Base-by-base conservation (phyloP, 176 grass and related monocot species). In the Oryza punctata region DNA sequence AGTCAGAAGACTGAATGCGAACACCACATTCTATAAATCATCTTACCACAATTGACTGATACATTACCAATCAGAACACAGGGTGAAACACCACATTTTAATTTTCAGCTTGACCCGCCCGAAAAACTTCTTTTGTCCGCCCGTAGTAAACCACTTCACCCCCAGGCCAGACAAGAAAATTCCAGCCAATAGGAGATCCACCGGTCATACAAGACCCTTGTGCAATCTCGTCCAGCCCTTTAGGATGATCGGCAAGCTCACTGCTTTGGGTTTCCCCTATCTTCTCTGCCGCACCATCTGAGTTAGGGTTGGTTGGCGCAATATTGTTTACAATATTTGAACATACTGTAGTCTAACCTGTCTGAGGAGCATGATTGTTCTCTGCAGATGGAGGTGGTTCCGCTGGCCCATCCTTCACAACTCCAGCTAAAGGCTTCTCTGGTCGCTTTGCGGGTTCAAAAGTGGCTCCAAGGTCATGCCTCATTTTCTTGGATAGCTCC, bases 401-500 rank as follows among this genome's bases (percentile, higher is more conserved):
- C 2, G 66, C 15, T 13, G 63, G 27, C 18, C 81, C 86, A 7
- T 91, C 92, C 82, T 89, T 91, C 61, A 87, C 26, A 37, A n/a
- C 28, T 69, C 59, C 83, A 83, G 65, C 12, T 44, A 79, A 85
- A 72, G 81, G 75, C 32, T 84, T 90, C 74, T 82, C 75, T 52
- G 25, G 72, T 72, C 78, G 69, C 81, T 91, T 89, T 54, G 71
- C 61, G 70, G 78, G 67, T 15, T 85, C 79, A 69, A 49, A 60
- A 60, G 68, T 43, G 65, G 75, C 65, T 29, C 77, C 43, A 13
- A 99, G 76, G 72, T 85, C 81, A 59, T 80, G 44, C 29, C 81
- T 88, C 69, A 96, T 63, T 87, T 90, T 85, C 74, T 92, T 90
- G 23, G 89, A 89, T 78, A 94, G 87, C 30, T 96, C 91, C 81